Evolutionary conservation across 2,329 filamentous ascomycete genomes (phyloP), one percentile per base, ranked within the genome.

Genomic region (Plectosphaerella sp.): DNA sequence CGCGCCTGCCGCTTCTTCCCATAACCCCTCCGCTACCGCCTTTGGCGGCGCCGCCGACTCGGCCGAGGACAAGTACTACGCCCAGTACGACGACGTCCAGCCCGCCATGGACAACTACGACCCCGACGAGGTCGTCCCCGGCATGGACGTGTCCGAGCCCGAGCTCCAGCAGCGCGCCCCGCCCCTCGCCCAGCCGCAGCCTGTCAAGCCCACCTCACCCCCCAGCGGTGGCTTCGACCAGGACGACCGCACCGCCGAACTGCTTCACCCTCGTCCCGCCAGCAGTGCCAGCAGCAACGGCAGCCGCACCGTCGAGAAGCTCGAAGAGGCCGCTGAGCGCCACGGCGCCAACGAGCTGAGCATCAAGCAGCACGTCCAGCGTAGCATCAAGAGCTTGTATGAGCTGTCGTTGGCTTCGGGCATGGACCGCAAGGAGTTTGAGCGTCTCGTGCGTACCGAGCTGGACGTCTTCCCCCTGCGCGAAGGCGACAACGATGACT

Each of bases 61-160:
- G 8, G 74, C 75, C 18, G 88, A 92, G 56, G 82, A 87, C 46
- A 84, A 84, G 43, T 93, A 93, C 67, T 93, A 83, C 66, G 82
- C 86, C 16, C 84, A 87, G 64, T 93, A 94, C 66, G 85, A 88
- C 60, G 76, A 82, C 57, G 88, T 93, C 9, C 89, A 93, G 64
- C 88, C 89, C 3, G 88, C 88, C 33, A 83, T 93, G 76, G 89
- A 93, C 67, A 83, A 83, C 52, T 84, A 92, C 65, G 88, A 92
- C 58, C 88, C 88, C n/a, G 87, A 91, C 60, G 88, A 91, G 69
- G 84, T 76, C 52, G 71, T 71, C 12, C 60, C 62, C 24, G 65
- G 65, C 22, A 57, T 69, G 16, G 28, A 33, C 4, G 28, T 33
- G 8, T 33, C 28, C 28, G 67, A 68, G 7, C 72, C 72, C 3